Conservation (phyloP, 495 filamentous ascomycete genomes). For the Penicillium mononematosum region DNA sequence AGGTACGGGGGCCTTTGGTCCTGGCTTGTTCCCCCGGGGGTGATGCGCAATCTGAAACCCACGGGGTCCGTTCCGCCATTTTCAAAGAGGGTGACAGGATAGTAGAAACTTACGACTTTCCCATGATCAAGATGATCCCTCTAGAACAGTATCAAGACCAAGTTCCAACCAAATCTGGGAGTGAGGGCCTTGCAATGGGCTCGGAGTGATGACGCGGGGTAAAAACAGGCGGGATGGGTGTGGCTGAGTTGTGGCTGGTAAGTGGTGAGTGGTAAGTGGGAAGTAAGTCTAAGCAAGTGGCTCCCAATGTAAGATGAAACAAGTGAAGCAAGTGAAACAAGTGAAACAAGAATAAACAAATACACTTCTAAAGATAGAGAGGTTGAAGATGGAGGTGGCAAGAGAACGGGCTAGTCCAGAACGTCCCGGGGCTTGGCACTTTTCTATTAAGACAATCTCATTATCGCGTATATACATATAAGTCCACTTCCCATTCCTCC, state of each 20-base stretch:
- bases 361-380: not conserved
- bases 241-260: slow-evolving; percentile 23
- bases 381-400: slow-evolving; percentile 7
- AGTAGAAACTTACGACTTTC: slow-evolving; percentile 44
- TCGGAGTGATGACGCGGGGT: slow-evolving; percentile 25
- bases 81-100: slow-evolving; percentile 10
- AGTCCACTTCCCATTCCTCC: not conserved
- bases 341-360: not conserved
- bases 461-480: slow-evolving; percentile 4
- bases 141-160: slow-evolving; percentile 7
- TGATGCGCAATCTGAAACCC: not conserved
- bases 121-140: slow-evolving; percentile 34
- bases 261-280: not conserved
- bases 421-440: slow-evolving; percentile 18
- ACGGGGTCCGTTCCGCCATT: slow-evolving; percentile 1
- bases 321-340: not conserved
- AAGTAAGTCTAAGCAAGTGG: not conserved
- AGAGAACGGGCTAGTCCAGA: slow-evolving; percentile 19
- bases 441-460: not conserved
- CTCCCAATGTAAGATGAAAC: not conserved
- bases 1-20: not conserved
- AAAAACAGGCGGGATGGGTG: slow-evolving; percentile 23
- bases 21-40: not conserved
- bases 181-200: not conserved
- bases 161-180: slow-evolving; percentile 8